Percentiles rank a stretch among this genome's conserved stretches.
These are phyloP conservation scores for Amphicarpaea edgeworthii DNA, from an alignment of 306 rosid genomes.

Conservation along the genomic window DNA sequence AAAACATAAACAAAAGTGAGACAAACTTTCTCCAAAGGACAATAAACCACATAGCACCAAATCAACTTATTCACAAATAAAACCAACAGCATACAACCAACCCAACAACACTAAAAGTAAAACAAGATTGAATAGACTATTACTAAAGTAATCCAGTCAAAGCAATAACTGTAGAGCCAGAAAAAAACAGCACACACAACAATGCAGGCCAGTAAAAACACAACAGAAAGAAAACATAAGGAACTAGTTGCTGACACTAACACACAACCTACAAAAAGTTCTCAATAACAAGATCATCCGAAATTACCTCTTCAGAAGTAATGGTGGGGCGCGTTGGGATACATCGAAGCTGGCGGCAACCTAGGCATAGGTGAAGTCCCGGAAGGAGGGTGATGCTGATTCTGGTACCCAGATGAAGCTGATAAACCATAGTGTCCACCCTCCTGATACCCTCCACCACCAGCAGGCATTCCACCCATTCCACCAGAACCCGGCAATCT, in stretches of 20 bases:
- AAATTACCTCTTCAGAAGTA: conserved; percentile 87
- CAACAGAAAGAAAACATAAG: neutral
- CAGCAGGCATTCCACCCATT: conserved; percentile 70
- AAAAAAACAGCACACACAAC: neutral
- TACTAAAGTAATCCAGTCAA: neutral
- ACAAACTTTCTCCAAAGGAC: neutral
- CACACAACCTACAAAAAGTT: neutral
- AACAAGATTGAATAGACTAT: neutral
- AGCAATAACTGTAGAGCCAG: neutral
- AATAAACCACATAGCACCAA: neutral
- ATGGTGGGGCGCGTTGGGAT: conserved; percentile 82
- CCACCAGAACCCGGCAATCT: conserved; percentile 81
- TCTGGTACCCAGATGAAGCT: conserved; percentile 65
- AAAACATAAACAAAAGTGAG: conserved; percentile 2
- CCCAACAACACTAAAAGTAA: neutral
- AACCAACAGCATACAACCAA: neutral
- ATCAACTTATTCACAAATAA: conserved; percentile 29
- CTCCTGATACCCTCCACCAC: conserved; percentile 78
- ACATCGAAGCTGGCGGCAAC: conserved; percentile 88
- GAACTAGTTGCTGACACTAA: neutral
- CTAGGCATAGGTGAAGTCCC: conserved; percentile 82
- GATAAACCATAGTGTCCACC: conserved; percentile 75
- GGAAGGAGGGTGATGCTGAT: conserved; percentile 81
- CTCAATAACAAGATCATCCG: neutral
- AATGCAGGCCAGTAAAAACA: neutral